Percentiles rank a stretch among this genome's conserved stretches.
These are phyloP conservation scores for Silene uniflora DNA, from an alignment of 148 eudicot genomes.

Conservation along the genomic window DNA sequence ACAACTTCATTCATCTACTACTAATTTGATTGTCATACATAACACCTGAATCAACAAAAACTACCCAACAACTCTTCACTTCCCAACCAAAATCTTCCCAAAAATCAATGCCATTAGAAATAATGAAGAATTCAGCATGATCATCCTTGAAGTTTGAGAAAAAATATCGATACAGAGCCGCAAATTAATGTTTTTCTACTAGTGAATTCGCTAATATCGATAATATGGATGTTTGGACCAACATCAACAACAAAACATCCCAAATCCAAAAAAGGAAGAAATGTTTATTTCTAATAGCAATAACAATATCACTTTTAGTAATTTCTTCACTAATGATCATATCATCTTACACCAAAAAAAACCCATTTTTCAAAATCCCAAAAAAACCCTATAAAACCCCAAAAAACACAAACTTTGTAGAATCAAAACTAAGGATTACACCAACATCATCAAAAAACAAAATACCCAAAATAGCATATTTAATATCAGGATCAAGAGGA, in stretches of 20 bases:
- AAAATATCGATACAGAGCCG: not conserved
- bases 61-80: constrained; percentile 2
- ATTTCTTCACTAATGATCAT: constrained; percentile 32
- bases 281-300: constrained; percentile 40
- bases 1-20: not conserved
- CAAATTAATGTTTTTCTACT: no score
- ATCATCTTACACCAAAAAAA: constrained; percentile 27
- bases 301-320: constrained; percentile 30
- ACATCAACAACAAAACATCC: constrained; percentile 26
- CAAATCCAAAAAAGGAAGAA: constrained; percentile 41
- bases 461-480: constrained; percentile 59
- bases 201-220: not conserved
- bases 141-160: not conserved
- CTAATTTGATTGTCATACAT: constrained; percentile 16
- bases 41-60: constrained; percentile 30
- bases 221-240: constrained; percentile 25
- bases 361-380: constrained; percentile 23
- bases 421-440: constrained; percentile 45
- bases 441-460: constrained; percentile 23
- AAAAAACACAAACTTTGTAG: constrained; percentile 48
- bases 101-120: not conserved
- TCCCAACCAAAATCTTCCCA: not conserved
- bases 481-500: constrained; percentile 70
- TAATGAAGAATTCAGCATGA: no score
- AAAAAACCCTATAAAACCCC: not conserved